Evolutionary conservation across 495 filamentous ascomycete species (phyloP).

Genomic region (Penicillium samsonianum): DNA sequence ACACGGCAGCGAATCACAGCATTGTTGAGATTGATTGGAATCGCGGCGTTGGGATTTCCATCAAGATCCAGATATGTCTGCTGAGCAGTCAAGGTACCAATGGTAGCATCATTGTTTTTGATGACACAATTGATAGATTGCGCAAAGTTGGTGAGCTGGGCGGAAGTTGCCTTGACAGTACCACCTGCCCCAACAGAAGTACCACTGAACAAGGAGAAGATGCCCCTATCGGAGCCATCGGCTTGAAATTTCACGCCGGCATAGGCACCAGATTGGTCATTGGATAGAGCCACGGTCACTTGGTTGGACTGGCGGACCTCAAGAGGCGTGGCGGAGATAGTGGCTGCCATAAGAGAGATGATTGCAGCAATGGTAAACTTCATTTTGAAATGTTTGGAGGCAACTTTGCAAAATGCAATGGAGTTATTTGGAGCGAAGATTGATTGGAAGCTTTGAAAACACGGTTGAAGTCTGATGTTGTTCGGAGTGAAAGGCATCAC

Average conservation of each 20-base stretch:
- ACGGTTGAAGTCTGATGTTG: neutral
- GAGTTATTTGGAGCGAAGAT: neutral
- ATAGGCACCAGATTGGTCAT: constrained; percentile 29
- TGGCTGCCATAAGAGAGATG: constrained; percentile 19
- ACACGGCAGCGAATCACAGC: constrained; percentile 21
- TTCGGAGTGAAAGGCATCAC: neutral
- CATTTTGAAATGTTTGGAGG: constrained; percentile 20
- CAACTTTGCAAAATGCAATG: neutral
- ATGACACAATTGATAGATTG: constrained; percentile 22
- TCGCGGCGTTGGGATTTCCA: constrained; percentile 20
- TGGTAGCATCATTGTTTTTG: constrained; percentile 14
- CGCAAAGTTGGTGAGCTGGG: constrained; percentile 23
- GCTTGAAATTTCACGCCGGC: constrained; percentile 19
- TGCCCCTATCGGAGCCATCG: constrained; percentile 15
- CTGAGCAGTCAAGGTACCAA: constrained; percentile 22
- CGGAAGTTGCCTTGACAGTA: constrained; percentile 21
- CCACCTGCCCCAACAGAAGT: constrained; percentile 23
- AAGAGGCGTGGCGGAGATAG: constrained; percentile 18
- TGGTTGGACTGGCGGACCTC: constrained; percentile 14
- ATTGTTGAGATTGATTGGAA: constrained; percentile 22
- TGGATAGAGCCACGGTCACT: constrained; percentile 26
- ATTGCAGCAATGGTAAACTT: constrained; percentile 20
- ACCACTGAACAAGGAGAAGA: constrained; percentile 22
- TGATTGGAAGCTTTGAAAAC: neutral
- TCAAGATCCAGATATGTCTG: constrained; percentile 26